Evolutionary conservation across 352 stramenopile species (phyloP).

Genomic region (Phytophthora hybrid): DNA sequence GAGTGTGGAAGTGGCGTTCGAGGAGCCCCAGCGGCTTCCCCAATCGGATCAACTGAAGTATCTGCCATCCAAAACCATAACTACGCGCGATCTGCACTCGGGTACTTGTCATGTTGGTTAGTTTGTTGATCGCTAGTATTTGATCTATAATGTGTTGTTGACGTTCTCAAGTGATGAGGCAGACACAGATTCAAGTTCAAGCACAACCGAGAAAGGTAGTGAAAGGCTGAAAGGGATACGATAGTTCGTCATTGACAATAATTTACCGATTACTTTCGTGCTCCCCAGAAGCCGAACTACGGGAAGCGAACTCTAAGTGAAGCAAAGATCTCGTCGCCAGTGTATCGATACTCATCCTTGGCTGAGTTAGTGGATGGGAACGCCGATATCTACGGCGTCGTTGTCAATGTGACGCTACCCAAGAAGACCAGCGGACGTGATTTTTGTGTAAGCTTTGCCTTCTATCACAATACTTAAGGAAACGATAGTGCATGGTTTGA

Average conservation of each 20-base stretch:
- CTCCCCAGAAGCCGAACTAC: constrained; percentile 27
- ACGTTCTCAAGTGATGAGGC: constrained; percentile 8
- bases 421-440: constrained; percentile 70
- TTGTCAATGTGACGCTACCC: constrained; percentile 78
- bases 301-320: constrained; percentile 63
- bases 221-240: background rate
- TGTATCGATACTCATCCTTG: constrained; percentile 71
- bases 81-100: constrained; percentile 46
- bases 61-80: constrained; percentile 49
- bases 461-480: no score
- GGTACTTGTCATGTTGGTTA: constrained; percentile 19
- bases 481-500: background rate
- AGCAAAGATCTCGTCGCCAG: constrained; percentile 32
- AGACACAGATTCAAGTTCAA: constrained; percentile 13
- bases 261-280: constrained; percentile 1
- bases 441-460: constrained; percentile 54
- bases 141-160: constrained; percentile 1
- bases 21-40: constrained; percentile 59
- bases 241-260: background rate
- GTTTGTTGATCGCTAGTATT: background rate
- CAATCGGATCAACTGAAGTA: constrained; percentile 73
- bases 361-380: constrained; percentile 64
- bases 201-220: constrained; percentile 1
- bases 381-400: constrained; percentile 72
- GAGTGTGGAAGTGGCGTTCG: constrained; percentile 56